These are phyloP conservation scores for Syzygium aromaticum DNA, from an alignment of 345 rosid species.

Conservation along the genomic window DNA sequence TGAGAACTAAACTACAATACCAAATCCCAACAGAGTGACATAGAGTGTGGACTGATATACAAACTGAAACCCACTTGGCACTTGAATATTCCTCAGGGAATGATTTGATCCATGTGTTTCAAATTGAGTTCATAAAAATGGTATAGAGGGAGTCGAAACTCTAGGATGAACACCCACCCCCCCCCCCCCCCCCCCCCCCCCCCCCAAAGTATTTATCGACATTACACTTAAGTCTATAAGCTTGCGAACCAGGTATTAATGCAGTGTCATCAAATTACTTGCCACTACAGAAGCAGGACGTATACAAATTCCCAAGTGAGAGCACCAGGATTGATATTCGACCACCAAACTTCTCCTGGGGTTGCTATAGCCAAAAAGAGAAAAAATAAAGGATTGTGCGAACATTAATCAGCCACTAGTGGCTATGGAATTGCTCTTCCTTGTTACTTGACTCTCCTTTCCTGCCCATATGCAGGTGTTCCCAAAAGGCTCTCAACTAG, in stretches of 20 bases:
- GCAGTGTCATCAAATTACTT: neutral
- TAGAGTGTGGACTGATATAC: neutral
- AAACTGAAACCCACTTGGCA: neutral
- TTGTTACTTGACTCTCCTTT: neutral
- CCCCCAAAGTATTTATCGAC: neutral
- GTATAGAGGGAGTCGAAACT: neutral
- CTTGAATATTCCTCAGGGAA: neutral
- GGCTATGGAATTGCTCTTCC: neutral
- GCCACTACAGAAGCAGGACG: neutral
- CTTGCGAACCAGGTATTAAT: neutral
- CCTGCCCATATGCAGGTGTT: conserved; percentile 21
- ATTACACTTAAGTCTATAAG: neutral
- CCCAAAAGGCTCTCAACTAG: conserved; percentile 38
- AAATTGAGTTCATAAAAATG: neutral
- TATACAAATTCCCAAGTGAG: neutral
- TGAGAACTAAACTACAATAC: neutral
- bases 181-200: no score
- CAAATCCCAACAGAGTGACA: neutral
- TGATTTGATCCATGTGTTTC: neutral
- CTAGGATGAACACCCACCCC: neutral
- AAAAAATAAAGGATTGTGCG: neutral
- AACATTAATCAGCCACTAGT: neutral
- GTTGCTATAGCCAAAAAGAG: neutral
- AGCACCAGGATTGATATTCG: neutral
- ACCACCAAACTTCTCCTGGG: neutral